phyloP scores from a whole-genome alignment of 805 yeast genomes.

The Spathaspora boniae region DNA sequence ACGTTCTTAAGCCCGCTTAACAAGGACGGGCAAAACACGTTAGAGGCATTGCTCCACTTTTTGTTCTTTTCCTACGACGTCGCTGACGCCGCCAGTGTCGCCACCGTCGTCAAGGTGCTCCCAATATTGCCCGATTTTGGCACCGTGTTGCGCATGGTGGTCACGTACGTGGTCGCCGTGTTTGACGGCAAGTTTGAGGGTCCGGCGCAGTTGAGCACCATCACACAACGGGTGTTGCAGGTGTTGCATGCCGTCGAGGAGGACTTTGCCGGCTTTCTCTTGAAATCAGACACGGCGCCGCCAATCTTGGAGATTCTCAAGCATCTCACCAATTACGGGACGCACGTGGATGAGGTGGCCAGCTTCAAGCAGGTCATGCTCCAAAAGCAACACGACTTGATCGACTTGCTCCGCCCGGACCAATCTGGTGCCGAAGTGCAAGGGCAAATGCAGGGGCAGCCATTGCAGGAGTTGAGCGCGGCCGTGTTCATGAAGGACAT shows the following conservation, averaged over 20 bases:
- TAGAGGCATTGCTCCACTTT: conserved; percentile 77
- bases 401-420: conserved; percentile 16
- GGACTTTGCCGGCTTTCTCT: conserved; percentile 64
- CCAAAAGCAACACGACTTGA: conserved; percentile 42
- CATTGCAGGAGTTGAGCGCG: conserved; percentile 29
- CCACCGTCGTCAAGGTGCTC: conserved; percentile 22
- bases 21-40: conserved; percentile 21
- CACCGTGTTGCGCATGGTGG: conserved; percentile 19
- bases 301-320: conserved; percentile 53
- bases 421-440: background rate
- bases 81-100: conserved; percentile 11
- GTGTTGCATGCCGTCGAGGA: conserved; percentile 56
- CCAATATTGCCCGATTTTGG: conserved; percentile 37
- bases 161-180: conserved; percentile 1
- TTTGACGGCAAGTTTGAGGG: conserved; percentile 14
- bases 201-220: conserved; percentile 16
- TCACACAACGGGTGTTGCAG: conserved; percentile 49
- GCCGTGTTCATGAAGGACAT: conserved; percentile 51
- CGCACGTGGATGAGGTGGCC: conserved; percentile 33
- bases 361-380: conserved; percentile 52
- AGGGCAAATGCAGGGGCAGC: conserved; percentile 11
- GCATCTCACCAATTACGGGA: conserved; percentile 22
- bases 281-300: conserved; percentile 60
- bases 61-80: conserved; percentile 38
- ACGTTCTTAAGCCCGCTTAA: conserved; percentile 16